Conservation (phyloP, 2,329 filamentous ascomycete genomes). For the Aspergillus spinulosporus region DNA sequence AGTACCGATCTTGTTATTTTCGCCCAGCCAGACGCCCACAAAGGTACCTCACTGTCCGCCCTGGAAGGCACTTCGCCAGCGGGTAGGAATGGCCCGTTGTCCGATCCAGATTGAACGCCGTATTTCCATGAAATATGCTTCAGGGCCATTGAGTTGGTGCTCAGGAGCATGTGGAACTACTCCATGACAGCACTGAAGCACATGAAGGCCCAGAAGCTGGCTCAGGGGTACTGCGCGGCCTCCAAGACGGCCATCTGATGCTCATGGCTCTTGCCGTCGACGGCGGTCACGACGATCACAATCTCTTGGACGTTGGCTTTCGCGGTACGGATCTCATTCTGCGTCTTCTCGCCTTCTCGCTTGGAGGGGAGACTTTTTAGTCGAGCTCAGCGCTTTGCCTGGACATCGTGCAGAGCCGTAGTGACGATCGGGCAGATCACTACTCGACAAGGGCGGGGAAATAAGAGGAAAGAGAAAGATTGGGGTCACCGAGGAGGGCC, state of each 20-base stretch:
- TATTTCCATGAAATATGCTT: conserved; percentile 40
- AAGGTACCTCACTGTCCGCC: conserved; percentile 60
- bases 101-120: conserved; percentile 39
- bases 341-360: neutral
- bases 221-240: conserved; percentile 46
- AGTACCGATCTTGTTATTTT: conserved; percentile 62
- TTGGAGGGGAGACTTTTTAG: neutral
- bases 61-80: conserved; percentile 57
- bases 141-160: conserved; percentile 50
- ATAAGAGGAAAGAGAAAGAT: too few relatives aligned
- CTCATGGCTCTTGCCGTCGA: conserved; percentile 49
- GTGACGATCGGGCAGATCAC: too few relatives aligned
- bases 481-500: too few relatives aligned
- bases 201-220: conserved; percentile 51
- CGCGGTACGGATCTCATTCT: conserved; percentile 17
- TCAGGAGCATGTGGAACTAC: conserved; percentile 53
- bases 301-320: conserved; percentile 32
- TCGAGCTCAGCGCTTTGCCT: too few relatives aligned
- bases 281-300: conserved; percentile 42
- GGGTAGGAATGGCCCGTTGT: conserved; percentile 28
- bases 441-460: too few relatives aligned
- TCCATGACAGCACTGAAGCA: conserved; percentile 57
- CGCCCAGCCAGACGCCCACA: conserved; percentile 58
- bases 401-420: too few relatives aligned
- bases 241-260: conserved; percentile 44